Base-by-base conservation (phyloP, 495 filamentous ascomycete species). In the Poronia punctata region DNA sequence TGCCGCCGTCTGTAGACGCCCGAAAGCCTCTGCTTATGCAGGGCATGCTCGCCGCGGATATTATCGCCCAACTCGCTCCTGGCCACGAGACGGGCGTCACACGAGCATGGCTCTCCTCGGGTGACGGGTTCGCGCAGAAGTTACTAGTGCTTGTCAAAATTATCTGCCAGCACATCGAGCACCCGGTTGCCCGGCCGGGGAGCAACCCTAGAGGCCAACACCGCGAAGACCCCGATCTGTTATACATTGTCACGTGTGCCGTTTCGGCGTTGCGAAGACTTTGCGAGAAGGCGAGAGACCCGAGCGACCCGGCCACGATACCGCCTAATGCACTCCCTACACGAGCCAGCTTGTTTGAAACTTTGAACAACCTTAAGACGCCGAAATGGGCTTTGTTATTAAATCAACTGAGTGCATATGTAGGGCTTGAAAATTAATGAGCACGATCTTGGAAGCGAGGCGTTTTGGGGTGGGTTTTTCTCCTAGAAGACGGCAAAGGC, bases 11-110 rank as follows among this genome's bases (percentile, higher is more conserved):
- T 7, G 77, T 86, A 12, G 86, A 94, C 59, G 79, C 74, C 8
- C 84, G 92, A 23, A 90, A 88, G 61, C 81, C 92, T 1, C 78
- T 84, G 44, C 66, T 98, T 34, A 85, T 88, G 74, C 92, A 98
- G 65, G 87, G 87, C 5, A 76, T 98, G 46, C 67, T 98, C 5
- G 85, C 89, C 2, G 90, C 87, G 3, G 90, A 98, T 49, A 92
- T 96, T 38, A 65, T 96, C 7, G 76, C 86, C 3, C 75, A 78
- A 5, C 72, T 95, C 11, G 77, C 75, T 2, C 85, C 85, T n/a
- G 74, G 72, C 0, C 72, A 74, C 14, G 88, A 94, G 48, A 74
- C 67, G 17, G 66, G 71, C 7, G 68, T 95, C 10, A 83, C 88
- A n/a, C 74, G 78, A 30, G 65, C 71, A 2, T 98, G 92, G 92